phyloP scores from a whole-genome alignment of 495 filamentous ascomycete genomes.

The Xylaria nigripes region DNA sequence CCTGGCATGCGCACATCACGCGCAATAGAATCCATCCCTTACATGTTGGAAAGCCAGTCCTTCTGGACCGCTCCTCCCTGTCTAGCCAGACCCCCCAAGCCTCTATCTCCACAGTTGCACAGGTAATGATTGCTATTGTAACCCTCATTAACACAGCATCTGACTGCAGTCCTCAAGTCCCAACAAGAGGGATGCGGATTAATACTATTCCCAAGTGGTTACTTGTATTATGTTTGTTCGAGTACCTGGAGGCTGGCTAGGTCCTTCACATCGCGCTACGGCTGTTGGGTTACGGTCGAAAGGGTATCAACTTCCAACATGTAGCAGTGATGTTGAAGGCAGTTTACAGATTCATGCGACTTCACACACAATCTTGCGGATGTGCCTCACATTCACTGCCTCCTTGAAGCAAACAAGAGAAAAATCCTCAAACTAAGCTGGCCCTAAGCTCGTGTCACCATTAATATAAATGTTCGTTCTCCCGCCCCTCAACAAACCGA shows the following conservation, averaged over 20 bases:
- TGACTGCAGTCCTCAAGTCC: slow-evolving; percentile 8
- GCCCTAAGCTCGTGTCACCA: neutral
- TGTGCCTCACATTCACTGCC: slow-evolving; percentile 2
- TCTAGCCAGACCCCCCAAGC: slow-evolving; percentile 8
- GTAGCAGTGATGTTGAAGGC: neutral
- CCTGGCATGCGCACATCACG: neutral
- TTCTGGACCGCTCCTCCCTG: neutral
- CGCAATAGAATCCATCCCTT: slow-evolving; percentile 1
- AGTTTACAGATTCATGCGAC: slow-evolving; percentile 4
- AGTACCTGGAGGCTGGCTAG: slow-evolving; percentile 3
- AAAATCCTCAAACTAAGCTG: neutral
- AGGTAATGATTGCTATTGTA: neutral
- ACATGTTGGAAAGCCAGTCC: neutral
- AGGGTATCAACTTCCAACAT: slow-evolving; percentile 3
- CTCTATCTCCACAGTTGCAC: neutral
- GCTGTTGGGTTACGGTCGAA: slow-evolving; percentile 5
- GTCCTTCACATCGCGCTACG: slow-evolving; percentile 3
- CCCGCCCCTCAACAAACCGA: slow-evolving; percentile 2
- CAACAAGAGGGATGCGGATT: neutral
- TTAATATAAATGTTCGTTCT: slow-evolving; percentile 10
- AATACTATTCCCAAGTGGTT: slow-evolving; percentile 1
- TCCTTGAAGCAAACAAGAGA: slow-evolving; percentile 4
- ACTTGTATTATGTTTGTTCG: slow-evolving; percentile 1
- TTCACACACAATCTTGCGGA: neutral
- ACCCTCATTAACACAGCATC: slow-evolving; percentile 1